A percentile compares a stretch with the other conserved stretches of the same genome.
Conservation (phyloP, 2,329 filamentous ascomycete genomes). For the Epichloe glyceriae region DNA sequence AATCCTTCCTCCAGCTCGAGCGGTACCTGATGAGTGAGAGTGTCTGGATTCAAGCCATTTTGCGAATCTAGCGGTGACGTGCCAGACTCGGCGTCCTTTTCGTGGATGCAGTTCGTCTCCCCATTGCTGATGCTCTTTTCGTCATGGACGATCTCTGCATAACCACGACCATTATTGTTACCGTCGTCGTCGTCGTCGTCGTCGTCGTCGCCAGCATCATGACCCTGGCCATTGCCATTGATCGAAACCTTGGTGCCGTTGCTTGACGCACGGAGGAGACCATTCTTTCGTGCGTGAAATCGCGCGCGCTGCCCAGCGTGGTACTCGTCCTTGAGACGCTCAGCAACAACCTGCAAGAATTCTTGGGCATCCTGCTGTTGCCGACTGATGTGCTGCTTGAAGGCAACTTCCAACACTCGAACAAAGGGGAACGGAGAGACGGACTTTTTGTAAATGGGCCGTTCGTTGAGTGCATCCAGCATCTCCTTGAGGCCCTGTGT, state of each 20-base stretch:
- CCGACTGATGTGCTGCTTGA: slow-evolving; percentile 78
- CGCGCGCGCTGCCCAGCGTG: slow-evolving; percentile 70
- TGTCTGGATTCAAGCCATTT: neutral
- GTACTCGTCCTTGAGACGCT: slow-evolving; percentile 88
- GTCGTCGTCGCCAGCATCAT: slow-evolving; percentile 9
- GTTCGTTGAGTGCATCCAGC: slow-evolving; percentile 81
- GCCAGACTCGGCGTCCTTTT: neutral
- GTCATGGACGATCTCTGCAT: neutral
- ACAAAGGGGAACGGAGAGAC: slow-evolving; percentile 84
- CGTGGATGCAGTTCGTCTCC: neutral
- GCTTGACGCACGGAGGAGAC: slow-evolving; percentile 9
- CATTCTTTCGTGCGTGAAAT: slow-evolving; percentile 33
- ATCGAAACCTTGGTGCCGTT: neutral
- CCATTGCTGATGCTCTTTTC: neutral
- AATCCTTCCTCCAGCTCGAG: slow-evolving; percentile 57
- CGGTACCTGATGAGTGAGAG: slow-evolving; percentile 10
- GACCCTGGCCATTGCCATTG: slow-evolving; percentile 6
- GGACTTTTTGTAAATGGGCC: slow-evolving; percentile 86
- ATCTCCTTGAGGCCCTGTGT: slow-evolving; percentile 85
- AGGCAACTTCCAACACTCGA: slow-evolving; percentile 68
- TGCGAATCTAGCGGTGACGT: neutral
- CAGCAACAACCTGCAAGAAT: slow-evolving; percentile 85
- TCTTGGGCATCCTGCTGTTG: slow-evolving; percentile 98
- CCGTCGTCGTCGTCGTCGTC: slow-evolving; percentile 10
- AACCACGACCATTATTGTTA: slow-evolving; percentile 11